Conservation (phyloP, 352 stramenopile genomes). For the Aphanomyces stellatus region DNA sequence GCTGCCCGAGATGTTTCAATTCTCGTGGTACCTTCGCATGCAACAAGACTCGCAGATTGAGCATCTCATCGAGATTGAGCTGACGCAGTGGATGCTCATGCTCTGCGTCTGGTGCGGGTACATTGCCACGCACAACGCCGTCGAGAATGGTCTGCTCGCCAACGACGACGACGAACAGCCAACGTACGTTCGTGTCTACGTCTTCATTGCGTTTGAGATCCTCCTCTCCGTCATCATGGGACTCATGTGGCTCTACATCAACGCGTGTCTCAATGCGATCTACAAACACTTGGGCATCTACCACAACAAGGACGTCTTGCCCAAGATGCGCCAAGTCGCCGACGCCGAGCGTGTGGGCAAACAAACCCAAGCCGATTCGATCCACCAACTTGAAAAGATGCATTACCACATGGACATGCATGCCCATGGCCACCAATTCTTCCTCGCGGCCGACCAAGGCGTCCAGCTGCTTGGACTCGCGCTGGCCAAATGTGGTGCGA, state of each 20-base stretch:
- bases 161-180: conserved; percentile 10
- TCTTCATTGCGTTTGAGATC: conserved; percentile 11
- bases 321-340: neutral
- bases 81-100: conserved; percentile 23
- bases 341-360: neutral
- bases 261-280: neutral
- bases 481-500: too few species aligned
- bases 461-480: neutral
- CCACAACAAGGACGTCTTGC: conserved; percentile 9
- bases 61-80: conserved; percentile 24
- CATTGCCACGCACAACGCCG: neutral
- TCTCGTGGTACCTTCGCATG: conserved; percentile 24
- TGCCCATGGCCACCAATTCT: conserved; percentile 1
- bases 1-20: conserved; percentile 23
- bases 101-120: conserved; percentile 14
- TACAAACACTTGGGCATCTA: conserved; percentile 7
- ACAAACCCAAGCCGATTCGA: neutral
- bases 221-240: neutral
- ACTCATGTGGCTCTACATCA: conserved; percentile 11
- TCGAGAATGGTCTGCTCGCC: neutral
- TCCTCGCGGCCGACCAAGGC: conserved; percentile 1
- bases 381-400: neutral
- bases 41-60: conserved; percentile 24
- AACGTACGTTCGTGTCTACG: conserved; percentile 6
- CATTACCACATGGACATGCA: conserved; percentile 12